phyloP scores from a whole-genome alignment of 305 asterid genomes.

The Lippia alba region DNA sequence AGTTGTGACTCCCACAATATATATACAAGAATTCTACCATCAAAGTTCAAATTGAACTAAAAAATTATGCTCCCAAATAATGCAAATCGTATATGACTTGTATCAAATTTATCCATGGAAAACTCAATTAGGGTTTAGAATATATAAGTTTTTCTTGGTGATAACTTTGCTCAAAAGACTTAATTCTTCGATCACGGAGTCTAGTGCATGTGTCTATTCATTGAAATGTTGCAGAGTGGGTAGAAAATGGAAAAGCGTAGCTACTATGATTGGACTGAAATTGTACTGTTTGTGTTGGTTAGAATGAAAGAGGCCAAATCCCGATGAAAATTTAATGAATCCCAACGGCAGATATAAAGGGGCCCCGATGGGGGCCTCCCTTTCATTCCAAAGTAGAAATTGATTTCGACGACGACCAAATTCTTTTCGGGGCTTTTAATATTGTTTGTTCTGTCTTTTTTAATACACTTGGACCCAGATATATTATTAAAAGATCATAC shows the following conservation, averaged over 20 bases:
- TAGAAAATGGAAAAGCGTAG: slow-evolving; percentile 6
- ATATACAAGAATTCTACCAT: too few species aligned
- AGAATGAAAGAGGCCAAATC: slow-evolving; percentile 45
- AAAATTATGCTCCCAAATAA: too few species aligned
- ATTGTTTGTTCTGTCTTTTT: slow-evolving; percentile 15
- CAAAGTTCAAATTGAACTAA: too few species aligned
- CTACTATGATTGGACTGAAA: neutral
- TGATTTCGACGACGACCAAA: slow-evolving; percentile 33
- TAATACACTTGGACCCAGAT: slow-evolving; percentile 29
- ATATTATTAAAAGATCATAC: slow-evolving; percentile 2
- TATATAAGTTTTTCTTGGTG: neutral
- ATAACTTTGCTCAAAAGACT: neutral
- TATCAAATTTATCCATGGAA: neutral
- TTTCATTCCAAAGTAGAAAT: slow-evolving; percentile 22
- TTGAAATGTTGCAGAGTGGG: neutral
- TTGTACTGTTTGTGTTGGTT: slow-evolving; percentile 27
- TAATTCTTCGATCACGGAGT: neutral
- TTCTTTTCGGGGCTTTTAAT: slow-evolving; percentile 6
- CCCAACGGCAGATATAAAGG: slow-evolving; percentile 21
- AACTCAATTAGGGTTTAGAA: too few species aligned
- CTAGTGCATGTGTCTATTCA: neutral
- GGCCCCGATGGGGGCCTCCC: slow-evolving; percentile 21
- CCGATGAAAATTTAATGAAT: slow-evolving; percentile 39
- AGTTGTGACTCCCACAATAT: too few species aligned
- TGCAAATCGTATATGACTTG: too few species aligned